Evolutionary conservation across 495 filamentous ascomycete species (phyloP).

Genomic region (Xylaria sp.): DNA sequence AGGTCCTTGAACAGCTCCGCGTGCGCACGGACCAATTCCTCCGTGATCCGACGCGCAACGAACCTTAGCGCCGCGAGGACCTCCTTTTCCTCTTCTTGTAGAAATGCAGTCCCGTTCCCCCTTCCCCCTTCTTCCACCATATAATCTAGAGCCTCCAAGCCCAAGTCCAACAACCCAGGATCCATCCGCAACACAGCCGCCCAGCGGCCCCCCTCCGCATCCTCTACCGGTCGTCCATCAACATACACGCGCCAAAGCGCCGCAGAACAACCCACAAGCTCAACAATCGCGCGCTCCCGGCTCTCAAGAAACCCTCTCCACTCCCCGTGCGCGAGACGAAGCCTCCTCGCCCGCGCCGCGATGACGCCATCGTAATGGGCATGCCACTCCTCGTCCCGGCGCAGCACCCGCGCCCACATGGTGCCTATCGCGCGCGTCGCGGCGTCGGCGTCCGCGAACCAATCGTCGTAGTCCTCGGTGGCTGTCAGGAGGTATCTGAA

Average conservation of each 20-base stretch:
- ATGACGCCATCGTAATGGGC: background rate
- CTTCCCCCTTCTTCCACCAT: background rate
- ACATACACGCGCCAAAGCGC: background rate
- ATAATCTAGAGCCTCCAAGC: background rate
- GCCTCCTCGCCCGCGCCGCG: background rate
- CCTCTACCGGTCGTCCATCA: background rate
- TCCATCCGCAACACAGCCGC: background rate
- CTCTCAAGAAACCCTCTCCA: background rate
- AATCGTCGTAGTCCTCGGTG: background rate
- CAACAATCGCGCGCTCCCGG: background rate
- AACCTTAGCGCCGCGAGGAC: background rate
- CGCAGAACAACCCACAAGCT: background rate
- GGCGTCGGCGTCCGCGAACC: slow-evolving; percentile 2
- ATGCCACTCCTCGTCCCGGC: background rate
- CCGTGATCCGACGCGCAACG: background rate
- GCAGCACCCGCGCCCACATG: background rate
- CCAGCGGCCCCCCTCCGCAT: background rate
- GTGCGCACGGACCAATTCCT: background rate
- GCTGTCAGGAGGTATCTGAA: slow-evolving; percentile 1
- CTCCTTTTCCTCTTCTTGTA: background rate
- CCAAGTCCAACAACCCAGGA: background rate
- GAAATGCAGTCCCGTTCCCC: background rate
- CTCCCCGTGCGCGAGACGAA: background rate
- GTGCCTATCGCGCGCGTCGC: slow-evolving; percentile 1
- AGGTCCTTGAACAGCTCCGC: background rate